phyloP scores from a whole-genome alignment of 208 protist genomes.

The Plasmodiophora brassicae region DNA sequence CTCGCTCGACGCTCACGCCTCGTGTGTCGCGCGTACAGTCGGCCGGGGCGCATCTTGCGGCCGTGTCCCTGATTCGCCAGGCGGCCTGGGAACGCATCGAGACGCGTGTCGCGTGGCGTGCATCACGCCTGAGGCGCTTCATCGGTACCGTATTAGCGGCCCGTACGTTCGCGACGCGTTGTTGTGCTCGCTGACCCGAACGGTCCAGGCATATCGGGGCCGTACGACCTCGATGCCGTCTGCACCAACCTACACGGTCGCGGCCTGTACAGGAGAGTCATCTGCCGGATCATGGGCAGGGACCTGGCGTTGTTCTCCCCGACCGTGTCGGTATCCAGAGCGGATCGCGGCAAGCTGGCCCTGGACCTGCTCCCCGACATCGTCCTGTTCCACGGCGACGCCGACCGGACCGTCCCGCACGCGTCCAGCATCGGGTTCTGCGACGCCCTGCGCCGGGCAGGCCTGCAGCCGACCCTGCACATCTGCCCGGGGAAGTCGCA shows the following conservation, averaged over 20 bases:
- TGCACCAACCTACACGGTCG: not conserved
- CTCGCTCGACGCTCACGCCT: too few relatives aligned
- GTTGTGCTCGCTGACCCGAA: not conserved
- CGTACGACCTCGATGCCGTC: conserved; percentile 23
- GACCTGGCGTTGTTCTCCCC: not conserved
- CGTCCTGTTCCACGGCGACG: conserved; percentile 6
- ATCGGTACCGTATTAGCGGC: not conserved
- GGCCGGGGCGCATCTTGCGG: not conserved
- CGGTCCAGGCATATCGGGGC: not conserved
- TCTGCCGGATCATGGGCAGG: not conserved
- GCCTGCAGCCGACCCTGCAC: not conserved
- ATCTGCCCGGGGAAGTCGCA: not conserved
- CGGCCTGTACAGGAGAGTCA: not conserved
- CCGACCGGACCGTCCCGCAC: not conserved
- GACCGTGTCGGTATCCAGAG: not conserved
- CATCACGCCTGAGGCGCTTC: not conserved
- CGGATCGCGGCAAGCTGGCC: not conserved
- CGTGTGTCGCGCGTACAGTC: too few relatives aligned
- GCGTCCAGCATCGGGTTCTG: not conserved
- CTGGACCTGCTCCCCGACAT: not conserved
- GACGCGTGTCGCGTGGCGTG: not conserved
- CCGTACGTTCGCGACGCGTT: not conserved
- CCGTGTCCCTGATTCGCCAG: not conserved
- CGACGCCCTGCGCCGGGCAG: not conserved
- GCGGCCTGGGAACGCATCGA: not conserved